Evolutionary conservation across 2,329 filamentous ascomycete genomes (phyloP).

Genomic region (Sclerotinia spermophila): DNA sequence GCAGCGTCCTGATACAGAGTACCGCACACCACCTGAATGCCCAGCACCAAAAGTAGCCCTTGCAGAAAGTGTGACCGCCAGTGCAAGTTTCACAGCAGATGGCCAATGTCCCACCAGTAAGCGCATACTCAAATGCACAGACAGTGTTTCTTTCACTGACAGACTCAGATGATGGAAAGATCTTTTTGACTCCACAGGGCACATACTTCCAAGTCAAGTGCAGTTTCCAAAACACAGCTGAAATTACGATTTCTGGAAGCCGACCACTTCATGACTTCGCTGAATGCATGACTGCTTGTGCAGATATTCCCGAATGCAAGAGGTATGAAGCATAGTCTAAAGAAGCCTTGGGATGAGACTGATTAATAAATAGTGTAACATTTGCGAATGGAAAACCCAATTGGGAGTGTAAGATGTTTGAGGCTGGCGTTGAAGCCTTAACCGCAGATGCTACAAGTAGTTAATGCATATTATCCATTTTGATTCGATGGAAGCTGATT

Average conservation of each 20-base stretch:
- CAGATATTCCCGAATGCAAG: conserved; percentile 5
- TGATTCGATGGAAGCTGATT: neutral
- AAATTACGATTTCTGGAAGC: neutral
- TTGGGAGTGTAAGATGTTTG: conserved; percentile 8
- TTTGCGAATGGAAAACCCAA: neutral
- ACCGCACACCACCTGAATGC: neutral
- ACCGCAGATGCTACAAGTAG: conserved; percentile 1
- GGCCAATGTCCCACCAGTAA: conserved; percentile 8
- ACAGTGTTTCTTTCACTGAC: neutral
- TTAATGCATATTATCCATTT: neutral
- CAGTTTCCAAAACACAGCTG: conserved; percentile 4
- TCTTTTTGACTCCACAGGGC: conserved; percentile 1
- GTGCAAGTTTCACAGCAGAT: neutral
- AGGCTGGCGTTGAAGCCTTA: neutral
- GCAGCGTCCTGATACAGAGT: neutral
- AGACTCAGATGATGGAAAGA: neutral
- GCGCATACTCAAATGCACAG: neutral
- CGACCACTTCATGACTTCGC: conserved; percentile 12
- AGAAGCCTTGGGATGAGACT: neutral
- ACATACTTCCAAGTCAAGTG: conserved; percentile 11
- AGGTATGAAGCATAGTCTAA: neutral
- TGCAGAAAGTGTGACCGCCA: neutral
- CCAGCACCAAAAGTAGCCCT: neutral
- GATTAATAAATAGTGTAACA: neutral
- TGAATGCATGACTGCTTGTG: conserved; percentile 12